Base-by-base conservation (phyloP, 1,284 basidiomycete species). In the Pseudozyma hubeiensis region DNA sequence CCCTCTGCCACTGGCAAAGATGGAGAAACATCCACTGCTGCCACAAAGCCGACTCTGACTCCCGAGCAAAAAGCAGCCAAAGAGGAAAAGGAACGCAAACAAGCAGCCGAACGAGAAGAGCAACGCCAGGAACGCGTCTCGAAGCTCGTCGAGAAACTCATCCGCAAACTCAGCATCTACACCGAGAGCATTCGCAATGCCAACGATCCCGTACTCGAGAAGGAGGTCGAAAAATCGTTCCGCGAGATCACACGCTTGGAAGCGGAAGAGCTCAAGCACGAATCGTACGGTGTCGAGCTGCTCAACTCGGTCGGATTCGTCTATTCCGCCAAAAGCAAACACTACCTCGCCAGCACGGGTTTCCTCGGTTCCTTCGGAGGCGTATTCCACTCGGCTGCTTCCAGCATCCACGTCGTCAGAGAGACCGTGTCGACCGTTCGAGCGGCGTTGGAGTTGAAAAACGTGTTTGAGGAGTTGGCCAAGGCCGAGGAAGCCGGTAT, bases 251-350 rank as follows among this genome's bases (percentile, higher is more conserved):
- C 77, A 0, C 57, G 74, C 11, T 73, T 85, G 44, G 83, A 84
- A 56, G 81, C 75, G 17, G 80, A 79, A 75, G 86, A 80, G 80
- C 80, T 67, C 66, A 85, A 70, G 92, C 94, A 73, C 88, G 96
- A 99, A 85, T 74, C 91, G 7, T 99, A 97, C 77, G 96, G 96
- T 44, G 89, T 91, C 16, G 97, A 99, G 68, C 88, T 99, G 9
- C 87, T 99, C 17, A 91, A 98, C 62, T 89, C 94, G 0, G 91
- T 99, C 68, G 96, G 97, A 0, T 92, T 93, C 73, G 92, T 93
- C 5, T 99, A 99, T 84, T 88, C 55, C 88, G 75, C 79, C 68
- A 82, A 82, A 63, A 73, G 74, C 46, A 79, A 80, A 57, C 81
- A 83, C 59, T 83, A 82, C 49, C 60, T 83, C 11, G 80, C 82